These are phyloP conservation scores for Colletotrichum sp. DNA, from an alignment of 2,329 filamentous ascomycete genomes.

Conservation along the genomic window DNA sequence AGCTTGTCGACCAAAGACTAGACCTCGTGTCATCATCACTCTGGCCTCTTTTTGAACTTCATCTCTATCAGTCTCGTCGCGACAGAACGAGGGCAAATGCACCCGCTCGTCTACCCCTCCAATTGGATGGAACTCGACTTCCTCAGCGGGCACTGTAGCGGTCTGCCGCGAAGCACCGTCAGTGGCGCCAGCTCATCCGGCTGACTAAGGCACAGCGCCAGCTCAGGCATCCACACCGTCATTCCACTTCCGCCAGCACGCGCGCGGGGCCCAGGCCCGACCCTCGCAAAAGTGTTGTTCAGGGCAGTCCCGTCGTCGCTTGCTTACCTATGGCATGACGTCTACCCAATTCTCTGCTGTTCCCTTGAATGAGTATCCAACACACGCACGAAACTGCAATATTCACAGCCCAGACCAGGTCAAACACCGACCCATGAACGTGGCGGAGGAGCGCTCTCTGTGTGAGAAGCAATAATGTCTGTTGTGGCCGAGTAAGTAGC, in stretches of 20 bases:
- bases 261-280: background rate
- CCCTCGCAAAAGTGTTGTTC: constrained; percentile 3
- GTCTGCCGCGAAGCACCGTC: constrained; percentile 5
- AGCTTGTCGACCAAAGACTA: background rate
- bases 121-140: background rate
- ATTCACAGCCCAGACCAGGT: background rate
- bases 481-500: constrained; percentile 52
- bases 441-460: constrained; percentile 19
- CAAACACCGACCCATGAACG: constrained; percentile 4
- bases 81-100: background rate
- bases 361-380: background rate
- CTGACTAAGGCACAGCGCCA: background rate
- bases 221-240: background rate
- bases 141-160: background rate
- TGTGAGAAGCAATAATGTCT: constrained; percentile 38
- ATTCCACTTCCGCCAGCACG: background rate
- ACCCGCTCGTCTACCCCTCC: background rate
- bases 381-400: constrained; percentile 5
- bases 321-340: constrained; percentile 15
- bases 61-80: background rate
- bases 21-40: background rate
- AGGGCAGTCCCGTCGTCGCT: constrained; percentile 6
- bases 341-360: constrained; percentile 5
- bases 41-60: background rate
- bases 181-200: constrained; percentile 3